A percentile compares a stretch with the other conserved stretches of the same genome.
These are phyloP conservation scores for Brassica nigra DNA, from an alignment of 345 rosid species.

Conservation along the genomic window DNA sequence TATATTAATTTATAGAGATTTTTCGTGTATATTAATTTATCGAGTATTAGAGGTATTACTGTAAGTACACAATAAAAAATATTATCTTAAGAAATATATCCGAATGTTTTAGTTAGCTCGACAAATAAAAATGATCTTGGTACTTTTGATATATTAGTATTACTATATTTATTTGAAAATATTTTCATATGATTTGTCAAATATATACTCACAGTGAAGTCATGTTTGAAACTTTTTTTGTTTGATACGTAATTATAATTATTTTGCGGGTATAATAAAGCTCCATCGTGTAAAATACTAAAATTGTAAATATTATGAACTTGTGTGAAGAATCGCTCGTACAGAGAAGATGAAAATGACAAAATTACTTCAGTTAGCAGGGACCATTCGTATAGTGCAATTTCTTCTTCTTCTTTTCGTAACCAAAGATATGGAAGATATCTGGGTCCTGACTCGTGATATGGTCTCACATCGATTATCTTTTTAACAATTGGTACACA, in stretches of 20 bases:
- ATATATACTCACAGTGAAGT: background rate
- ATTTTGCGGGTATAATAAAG: background rate
- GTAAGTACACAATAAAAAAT: background rate
- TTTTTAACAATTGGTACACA: conserved; percentile 15
- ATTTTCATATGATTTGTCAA: background rate
- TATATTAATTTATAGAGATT: too few relatives aligned
- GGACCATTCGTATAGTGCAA: conserved; percentile 21
- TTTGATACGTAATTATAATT: background rate
- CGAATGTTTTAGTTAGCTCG: background rate
- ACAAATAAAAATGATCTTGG: background rate
- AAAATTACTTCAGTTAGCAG: background rate
- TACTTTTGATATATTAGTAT: background rate
- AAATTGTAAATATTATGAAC: background rate
- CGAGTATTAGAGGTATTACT: too few relatives aligned
- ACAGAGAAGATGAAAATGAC: background rate
- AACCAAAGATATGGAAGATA: conserved; percentile 34
- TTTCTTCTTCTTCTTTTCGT: conserved; percentile 7
- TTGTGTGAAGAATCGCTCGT: background rate
- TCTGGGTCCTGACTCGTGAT: conserved; percentile 28
- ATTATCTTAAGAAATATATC: background rate
- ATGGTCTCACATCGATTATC: conserved; percentile 19
- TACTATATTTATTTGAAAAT: background rate
- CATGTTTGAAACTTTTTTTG: background rate
- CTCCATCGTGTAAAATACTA: background rate
- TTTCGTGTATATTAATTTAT: too few relatives aligned